Percentiles rank a stretch among this genome's conserved stretches.
Conservation (phyloP, 192 early-diverging fungal species). For the Tieghemiomyces parasiticus region DNA sequence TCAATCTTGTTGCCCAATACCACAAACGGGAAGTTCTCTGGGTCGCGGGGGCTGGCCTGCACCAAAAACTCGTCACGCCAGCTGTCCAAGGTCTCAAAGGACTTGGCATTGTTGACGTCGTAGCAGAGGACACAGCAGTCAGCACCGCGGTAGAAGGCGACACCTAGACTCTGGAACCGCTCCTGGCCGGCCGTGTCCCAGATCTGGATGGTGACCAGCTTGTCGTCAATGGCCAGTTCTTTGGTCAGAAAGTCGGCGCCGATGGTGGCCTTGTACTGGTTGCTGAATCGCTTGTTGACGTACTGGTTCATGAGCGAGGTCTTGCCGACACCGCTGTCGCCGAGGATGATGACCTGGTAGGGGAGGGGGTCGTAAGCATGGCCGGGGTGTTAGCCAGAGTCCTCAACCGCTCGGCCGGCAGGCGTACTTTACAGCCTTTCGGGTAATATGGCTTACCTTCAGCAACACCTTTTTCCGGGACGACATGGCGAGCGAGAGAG, state of each 20-base stretch:
- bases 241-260: constrained; percentile 99
- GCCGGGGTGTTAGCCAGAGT: too few species aligned
- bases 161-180: constrained; percentile 94
- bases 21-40: constrained; percentile 98
- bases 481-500: not conserved
- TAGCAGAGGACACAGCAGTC: constrained; percentile 98
- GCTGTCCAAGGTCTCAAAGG: constrained; percentile 89
- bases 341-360: constrained; percentile 61
- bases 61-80: constrained; percentile 99
- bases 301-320: constrained; percentile 99
- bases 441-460: constrained; percentile 2
- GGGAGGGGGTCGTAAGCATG: not conserved
- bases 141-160: constrained; percentile 97
- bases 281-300: constrained; percentile 92
- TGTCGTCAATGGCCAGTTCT: constrained; percentile 86
- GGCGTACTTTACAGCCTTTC: too few species aligned
- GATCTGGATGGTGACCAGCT: constrained; percentile 92
- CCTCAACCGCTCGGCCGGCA: too few species aligned
- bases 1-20: constrained; percentile 99
- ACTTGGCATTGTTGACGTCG: constrained; percentile 89
- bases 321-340: constrained; percentile 86
- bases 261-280: constrained; percentile 98
- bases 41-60: constrained; percentile 84
- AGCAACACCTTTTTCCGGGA: constrained; percentile 10
- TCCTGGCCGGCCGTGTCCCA: constrained; percentile 99